Conservation (phyloP, 768 basidiomycete genomes). For the Mycena metata region DNA sequence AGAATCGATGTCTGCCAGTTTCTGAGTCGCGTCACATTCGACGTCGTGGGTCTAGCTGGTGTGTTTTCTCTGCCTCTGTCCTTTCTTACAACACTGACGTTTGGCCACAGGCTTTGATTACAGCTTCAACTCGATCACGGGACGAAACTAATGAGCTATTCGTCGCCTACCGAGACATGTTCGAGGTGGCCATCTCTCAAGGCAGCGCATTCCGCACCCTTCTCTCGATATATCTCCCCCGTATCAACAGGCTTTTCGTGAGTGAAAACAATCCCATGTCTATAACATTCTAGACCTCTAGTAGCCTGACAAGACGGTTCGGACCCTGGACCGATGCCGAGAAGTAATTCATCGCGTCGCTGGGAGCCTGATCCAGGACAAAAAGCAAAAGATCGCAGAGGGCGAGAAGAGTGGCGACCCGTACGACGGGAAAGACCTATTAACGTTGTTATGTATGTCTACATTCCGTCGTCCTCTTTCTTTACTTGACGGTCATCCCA, state of each 20-base stretch:
- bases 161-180: conserved; percentile 88
- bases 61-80: conserved; percentile 29
- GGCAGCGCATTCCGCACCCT: conserved; percentile 59
- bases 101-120: conserved; percentile 80
- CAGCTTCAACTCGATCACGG: conserved; percentile 85
- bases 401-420: conserved; percentile 64
- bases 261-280: conserved; percentile 48
- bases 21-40: conserved; percentile 88
- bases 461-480: background rate
- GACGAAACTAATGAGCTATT: conserved; percentile 85
- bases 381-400: conserved; percentile 79
- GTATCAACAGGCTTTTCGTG: conserved; percentile 68
- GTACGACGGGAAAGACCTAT: conserved; percentile 78
- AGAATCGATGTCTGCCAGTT: conserved; percentile 84
- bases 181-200: conserved; percentile 78
- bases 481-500: conserved; percentile 45
- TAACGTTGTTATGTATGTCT: conserved; percentile 80
- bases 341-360: conserved; percentile 76
- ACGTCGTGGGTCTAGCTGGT: conserved; percentile 94
- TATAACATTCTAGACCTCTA: conserved; percentile 4
- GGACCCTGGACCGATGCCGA: conserved; percentile 68
- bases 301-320: conserved; percentile 68
- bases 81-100: conserved; percentile 9
- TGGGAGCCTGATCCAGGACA: conserved; percentile 82
- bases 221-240: conserved; percentile 71